These are phyloP conservation scores for Aspergillus pseudoglaucus DNA, from an alignment of 2,329 filamentous ascomycete species.

Conservation along the genomic window DNA sequence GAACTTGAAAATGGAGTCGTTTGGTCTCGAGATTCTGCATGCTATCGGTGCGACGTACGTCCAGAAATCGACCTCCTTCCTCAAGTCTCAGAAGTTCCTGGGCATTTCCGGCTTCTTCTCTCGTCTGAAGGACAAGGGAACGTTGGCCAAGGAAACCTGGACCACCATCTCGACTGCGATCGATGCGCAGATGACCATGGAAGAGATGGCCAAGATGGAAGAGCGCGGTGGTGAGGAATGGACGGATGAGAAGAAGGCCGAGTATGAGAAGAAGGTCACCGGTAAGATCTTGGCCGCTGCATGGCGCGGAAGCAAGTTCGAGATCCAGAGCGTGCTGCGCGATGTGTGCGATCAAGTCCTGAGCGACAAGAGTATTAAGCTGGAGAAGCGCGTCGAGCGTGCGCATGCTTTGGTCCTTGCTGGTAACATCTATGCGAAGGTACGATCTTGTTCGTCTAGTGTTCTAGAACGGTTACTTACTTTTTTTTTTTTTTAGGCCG, in stretches of 20 bases:
- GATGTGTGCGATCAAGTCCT: slow-evolving; percentile 90
- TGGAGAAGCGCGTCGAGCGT: slow-evolving; percentile 81
- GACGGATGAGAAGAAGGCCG: slow-evolving; percentile 94
- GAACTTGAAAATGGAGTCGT: slow-evolving; percentile 98
- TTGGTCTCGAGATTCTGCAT: slow-evolving; percentile 91
- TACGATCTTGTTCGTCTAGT: slow-evolving; percentile 37
- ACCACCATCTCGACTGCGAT: slow-evolving; percentile 94
- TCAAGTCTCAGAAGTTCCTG: slow-evolving; percentile 95
- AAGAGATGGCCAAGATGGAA: slow-evolving; percentile 96
- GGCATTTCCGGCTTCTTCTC: slow-evolving; percentile 94
- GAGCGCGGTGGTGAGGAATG: slow-evolving; percentile 92
- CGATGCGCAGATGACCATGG: slow-evolving; percentile 95
- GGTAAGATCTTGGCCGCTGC: slow-evolving; percentile 97
- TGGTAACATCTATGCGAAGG: slow-evolving; percentile 83
- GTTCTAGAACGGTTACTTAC: not conserved
- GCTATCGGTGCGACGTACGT: slow-evolving; percentile 89
- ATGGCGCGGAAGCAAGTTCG: slow-evolving; percentile 93
- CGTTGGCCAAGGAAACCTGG: slow-evolving; percentile 96
- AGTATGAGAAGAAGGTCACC: slow-evolving; percentile 92
- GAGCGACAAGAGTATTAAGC: slow-evolving; percentile 68
- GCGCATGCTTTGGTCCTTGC: slow-evolving; percentile 84
- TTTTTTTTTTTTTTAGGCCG: slow-evolving; percentile 52
- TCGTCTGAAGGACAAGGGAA: slow-evolving; percentile 91
- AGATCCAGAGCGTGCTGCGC: slow-evolving; percentile 91
- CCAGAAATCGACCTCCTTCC: slow-evolving; percentile 75